Evolutionary conservation across 2,329 filamentous ascomycete genomes (phyloP).

Genomic region (Colletotrichum sp.): DNA sequence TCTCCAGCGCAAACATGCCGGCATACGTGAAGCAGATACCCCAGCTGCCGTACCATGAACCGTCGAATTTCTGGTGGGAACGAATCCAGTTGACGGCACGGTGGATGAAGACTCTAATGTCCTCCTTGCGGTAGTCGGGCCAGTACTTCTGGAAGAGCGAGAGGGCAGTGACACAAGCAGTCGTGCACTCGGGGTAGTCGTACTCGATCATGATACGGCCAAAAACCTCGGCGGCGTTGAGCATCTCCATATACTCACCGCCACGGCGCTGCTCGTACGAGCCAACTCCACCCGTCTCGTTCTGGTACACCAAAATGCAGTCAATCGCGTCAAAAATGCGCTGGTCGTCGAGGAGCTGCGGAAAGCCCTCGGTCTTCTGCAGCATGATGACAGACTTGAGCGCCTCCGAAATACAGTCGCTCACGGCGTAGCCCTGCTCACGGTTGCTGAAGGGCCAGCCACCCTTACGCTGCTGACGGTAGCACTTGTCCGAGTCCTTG

Average conservation of each 20-base stretch:
- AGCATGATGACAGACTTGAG: constrained; percentile 86
- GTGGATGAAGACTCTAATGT: constrained; percentile 76
- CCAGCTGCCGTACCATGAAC: constrained; percentile 98
- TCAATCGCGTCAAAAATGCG: constrained; percentile 89
- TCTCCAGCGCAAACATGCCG: constrained; percentile 94
- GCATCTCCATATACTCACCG: constrained; percentile 77
- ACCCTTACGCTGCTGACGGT: constrained; percentile 89
- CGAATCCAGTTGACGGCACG: constrained; percentile 86
- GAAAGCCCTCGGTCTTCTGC: constrained; percentile 79
- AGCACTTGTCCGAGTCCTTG: constrained; percentile 77
- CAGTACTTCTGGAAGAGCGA: constrained; percentile 82
- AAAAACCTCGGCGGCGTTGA: constrained; percentile 97
- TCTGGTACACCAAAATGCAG: constrained; percentile 90
- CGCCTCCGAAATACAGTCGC: constrained; percentile 91
- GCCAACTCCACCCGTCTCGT: constrained; percentile 82
- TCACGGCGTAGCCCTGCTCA: constrained; percentile 93
- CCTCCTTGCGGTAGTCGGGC: constrained; percentile 77
- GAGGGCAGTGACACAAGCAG: constrained; percentile 87
- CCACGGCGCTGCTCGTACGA: constrained; percentile 89
- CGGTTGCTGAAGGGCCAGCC: constrained; percentile 96
- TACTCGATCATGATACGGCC: constrained; percentile 98
- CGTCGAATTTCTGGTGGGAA: constrained; percentile 76
- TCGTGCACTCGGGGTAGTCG: constrained; percentile 97
- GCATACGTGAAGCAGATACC: constrained; percentile 98
- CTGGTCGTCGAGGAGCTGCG: constrained; percentile 74